phyloP scores from a whole-genome alignment of 2,329 filamentous ascomycete species.

The Chrysoporthe deuterocubensis region DNA sequence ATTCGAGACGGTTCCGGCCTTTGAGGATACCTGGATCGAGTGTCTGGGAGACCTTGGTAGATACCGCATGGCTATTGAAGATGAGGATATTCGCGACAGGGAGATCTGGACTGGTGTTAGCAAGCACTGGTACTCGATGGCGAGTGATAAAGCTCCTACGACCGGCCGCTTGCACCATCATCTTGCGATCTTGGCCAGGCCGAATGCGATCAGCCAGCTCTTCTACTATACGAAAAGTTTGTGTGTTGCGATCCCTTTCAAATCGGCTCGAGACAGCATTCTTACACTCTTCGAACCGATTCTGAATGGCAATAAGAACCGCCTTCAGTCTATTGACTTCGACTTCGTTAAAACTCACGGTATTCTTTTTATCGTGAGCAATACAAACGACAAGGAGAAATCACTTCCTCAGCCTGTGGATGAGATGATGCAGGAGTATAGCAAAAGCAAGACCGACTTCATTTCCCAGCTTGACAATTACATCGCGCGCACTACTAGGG shows the following conservation, averaged over 20 bases:
- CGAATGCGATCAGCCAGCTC: slow-evolving; percentile 71
- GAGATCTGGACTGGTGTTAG: slow-evolving; percentile 84
- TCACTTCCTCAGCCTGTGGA: slow-evolving; percentile 34
- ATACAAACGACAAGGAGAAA: slow-evolving; percentile 22
- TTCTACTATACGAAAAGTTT: slow-evolving; percentile 75
- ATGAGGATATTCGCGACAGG: slow-evolving; percentile 73
- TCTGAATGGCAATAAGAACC: slow-evolving; percentile 37
- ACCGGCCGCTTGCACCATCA: slow-evolving; percentile 87
- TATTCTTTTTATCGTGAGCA: slow-evolving; percentile 54
- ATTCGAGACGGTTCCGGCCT: slow-evolving; percentile 81
- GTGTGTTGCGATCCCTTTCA: slow-evolving; percentile 69
- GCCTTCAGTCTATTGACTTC: slow-evolving; percentile 55
- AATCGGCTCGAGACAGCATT: slow-evolving; percentile 61
- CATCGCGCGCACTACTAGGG: slow-evolving; percentile 54
- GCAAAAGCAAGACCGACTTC: slow-evolving; percentile 46
- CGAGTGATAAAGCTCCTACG: slow-evolving; percentile 74
- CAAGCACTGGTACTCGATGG: slow-evolving; percentile 82
- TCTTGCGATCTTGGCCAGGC: slow-evolving; percentile 76
- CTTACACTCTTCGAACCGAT: slow-evolving; percentile 55
- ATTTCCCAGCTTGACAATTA: slow-evolving; percentile 57
- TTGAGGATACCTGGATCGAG: slow-evolving; percentile 91
- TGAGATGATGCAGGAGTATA: slow-evolving; percentile 30
- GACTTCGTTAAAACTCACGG: slow-evolving; percentile 68
- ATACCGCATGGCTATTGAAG: slow-evolving; percentile 87
- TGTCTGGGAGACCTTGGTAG: slow-evolving; percentile 86